phyloP scores from a whole-genome alignment of 2,329 filamentous ascomycete genomes.

The Talaromyces sp. region DNA sequence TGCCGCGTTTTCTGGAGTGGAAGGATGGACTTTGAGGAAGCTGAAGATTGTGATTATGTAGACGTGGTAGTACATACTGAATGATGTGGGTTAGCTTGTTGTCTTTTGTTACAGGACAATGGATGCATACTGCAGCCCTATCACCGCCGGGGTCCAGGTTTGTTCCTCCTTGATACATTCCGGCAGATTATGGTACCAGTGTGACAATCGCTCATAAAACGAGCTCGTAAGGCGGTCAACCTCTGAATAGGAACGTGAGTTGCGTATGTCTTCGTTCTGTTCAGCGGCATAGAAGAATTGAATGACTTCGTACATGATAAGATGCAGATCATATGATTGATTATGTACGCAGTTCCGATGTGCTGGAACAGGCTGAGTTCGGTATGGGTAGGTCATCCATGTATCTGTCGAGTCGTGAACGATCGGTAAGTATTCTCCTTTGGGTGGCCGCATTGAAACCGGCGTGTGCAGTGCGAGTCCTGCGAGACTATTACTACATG shows the following conservation, averaged over 20 bases:
- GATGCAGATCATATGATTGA: conserved; percentile 11
- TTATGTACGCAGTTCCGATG: conserved; percentile 14
- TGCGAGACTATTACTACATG: conserved; percentile 4
- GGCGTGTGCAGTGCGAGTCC: conserved; percentile 6
- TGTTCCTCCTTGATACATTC: conserved; percentile 9
- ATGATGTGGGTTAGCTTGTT: not conserved
- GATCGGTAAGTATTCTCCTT: not conserved
- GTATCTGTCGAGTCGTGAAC: conserved; percentile 6
- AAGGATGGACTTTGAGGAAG: conserved; percentile 10
- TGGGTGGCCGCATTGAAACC: conserved; percentile 8
- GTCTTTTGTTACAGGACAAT: not conserved
- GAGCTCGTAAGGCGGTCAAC: not conserved
- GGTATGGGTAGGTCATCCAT: conserved; percentile 12
- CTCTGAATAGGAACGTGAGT: conserved; percentile 1
- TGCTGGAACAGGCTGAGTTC: not conserved
- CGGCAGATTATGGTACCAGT: conserved; percentile 4
- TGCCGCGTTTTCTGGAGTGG: not conserved
- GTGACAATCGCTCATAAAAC: not conserved
- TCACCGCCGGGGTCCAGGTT: conserved; percentile 8
- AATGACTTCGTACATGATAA: conserved; percentile 13
- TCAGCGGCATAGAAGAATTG: conserved; percentile 5
- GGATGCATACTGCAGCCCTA: conserved; percentile 10
- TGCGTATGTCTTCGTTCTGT: not conserved
- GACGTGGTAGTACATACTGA: conserved; percentile 6
- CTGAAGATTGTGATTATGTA: conserved; percentile 12